phyloP scores from a whole-genome alignment of 768 basidiomycete genomes.

The Strobilomyces echinocephalus region DNA sequence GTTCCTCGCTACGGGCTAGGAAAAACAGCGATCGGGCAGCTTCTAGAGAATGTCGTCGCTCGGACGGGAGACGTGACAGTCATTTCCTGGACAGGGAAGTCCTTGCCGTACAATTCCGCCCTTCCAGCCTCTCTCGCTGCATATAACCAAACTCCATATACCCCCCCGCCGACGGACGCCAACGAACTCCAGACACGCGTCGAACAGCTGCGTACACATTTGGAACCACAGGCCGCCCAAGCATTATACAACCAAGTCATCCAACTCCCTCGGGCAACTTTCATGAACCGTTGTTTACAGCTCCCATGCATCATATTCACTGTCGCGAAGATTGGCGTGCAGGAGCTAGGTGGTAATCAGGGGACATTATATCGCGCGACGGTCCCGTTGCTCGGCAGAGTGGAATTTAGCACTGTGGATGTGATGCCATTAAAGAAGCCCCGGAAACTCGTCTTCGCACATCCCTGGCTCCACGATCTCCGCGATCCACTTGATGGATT shows the following conservation, averaged over 20 bases:
- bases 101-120: neutral
- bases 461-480: conserved; percentile 12
- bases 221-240: no score
- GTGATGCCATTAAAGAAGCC: neutral
- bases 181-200: neutral
- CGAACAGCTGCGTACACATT: neutral
- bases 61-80: neutral
- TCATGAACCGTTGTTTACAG: no score
- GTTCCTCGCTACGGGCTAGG: neutral
- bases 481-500: neutral
- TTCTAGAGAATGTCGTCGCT: neutral
- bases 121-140: neutral
- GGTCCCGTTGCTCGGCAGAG: neutral
- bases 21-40: neutral
- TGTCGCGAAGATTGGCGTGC: neutral
- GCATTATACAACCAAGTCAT: no score
- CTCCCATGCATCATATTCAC: neutral
- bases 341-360: neutral
- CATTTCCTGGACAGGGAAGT: no score
- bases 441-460: neutral
- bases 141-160: neutral
- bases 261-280: no score
- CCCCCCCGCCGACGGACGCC: neutral
- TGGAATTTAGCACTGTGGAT: neutral
- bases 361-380: neutral